Base-by-base conservation (phyloP, 305 asterid species). In the Rubia peregrina region DNA sequence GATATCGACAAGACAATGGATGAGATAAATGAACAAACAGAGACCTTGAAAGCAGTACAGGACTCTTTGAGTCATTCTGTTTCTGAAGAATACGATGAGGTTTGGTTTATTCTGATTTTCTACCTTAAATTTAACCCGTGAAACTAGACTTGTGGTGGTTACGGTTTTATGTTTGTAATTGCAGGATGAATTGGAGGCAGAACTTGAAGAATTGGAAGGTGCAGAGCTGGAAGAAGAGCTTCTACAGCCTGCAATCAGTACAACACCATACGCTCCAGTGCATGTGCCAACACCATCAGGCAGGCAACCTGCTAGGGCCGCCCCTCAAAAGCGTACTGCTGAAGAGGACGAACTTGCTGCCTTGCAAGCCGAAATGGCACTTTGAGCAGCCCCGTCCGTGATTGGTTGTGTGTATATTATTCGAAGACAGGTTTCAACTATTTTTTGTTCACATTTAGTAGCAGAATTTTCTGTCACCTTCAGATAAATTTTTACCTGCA, bases 1-100 rank as follows among this genome's bases (percentile, higher is more conserved):
- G 88, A 84, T 22, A 85, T 84, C 64, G 88, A 84, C 75, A 84
- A 84, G 81, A 84, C 88, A 61, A 84, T 84, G 88, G 86, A 84
- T 70, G 88, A 82, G 74, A 84, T 84, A 71, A 84, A 81, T 43
- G 88, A 84, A 71, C 88, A 84, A 73, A 79, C 84, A 2, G 83
- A 84, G 75, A 81, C 76, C 66, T 81, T 84, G 88, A 84, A 79
- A 59, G 81, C 80, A 62, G 80, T 84, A 48, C 88, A 84, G 78
- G 86, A 81, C 68, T 83, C 84, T 70, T 71, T 84, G 73, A 61
- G 83, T 51, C 41, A 85, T 61, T 85, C 88, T 16, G 74, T 81
- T 69, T 9, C 41, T 42, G 84, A 83, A 59, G 83, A 81, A 43
- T 79, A 75, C 70, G 88, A 84, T 64, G 88, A 83, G 77, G 85